Conservation (phyloP, 108 stramenopile species). For the Bacterosira constricta region DNA sequence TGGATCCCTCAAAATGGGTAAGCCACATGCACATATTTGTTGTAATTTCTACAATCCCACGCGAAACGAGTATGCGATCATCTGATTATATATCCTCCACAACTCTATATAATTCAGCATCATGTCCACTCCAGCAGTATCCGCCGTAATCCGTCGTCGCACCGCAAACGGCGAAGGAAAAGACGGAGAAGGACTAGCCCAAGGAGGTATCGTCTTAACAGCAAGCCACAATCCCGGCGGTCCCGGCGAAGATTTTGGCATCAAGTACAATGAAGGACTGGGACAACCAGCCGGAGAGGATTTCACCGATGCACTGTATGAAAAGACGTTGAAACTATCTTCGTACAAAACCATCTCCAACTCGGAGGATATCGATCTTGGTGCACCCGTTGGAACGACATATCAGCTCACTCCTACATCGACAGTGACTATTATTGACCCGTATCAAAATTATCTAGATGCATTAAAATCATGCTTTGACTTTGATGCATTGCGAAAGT, state of each 20-base stretch:
- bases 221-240: slow-evolving; percentile 99
- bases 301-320: slow-evolving; percentile 91
- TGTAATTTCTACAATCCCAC: too few species aligned
- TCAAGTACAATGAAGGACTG: slow-evolving; percentile 95
- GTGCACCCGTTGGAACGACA: slow-evolving; percentile 65
- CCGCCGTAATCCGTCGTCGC: slow-evolving; percentile 85
- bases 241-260: slow-evolving; percentile 97
- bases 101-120: too few species aligned
- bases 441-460: slow-evolving; percentile 82
- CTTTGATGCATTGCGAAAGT: slow-evolving; percentile 79
- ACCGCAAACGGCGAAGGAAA: slow-evolving; percentile 24
- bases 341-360: slow-evolving; percentile 73
- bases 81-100: too few species aligned
- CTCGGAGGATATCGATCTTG: slow-evolving; percentile 60
- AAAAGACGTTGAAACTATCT: slow-evolving; percentile 62
- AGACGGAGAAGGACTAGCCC: slow-evolving; percentile 71
- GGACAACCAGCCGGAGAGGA: slow-evolving; percentile 98
- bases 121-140: slow-evolving; percentile 93
- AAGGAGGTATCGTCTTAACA: slow-evolving; percentile 94
- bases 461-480: slow-evolving; percentile 94
- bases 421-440: slow-evolving; percentile 85
- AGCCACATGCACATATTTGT: too few species aligned
- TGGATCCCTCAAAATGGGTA: slow-evolving; percentile 85
- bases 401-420: slow-evolving; percentile 66
- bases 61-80: too few species aligned